Base-by-base conservation (phyloP, 495 filamentous ascomycete genomes). In the Penicillium malachiteum region DNA sequence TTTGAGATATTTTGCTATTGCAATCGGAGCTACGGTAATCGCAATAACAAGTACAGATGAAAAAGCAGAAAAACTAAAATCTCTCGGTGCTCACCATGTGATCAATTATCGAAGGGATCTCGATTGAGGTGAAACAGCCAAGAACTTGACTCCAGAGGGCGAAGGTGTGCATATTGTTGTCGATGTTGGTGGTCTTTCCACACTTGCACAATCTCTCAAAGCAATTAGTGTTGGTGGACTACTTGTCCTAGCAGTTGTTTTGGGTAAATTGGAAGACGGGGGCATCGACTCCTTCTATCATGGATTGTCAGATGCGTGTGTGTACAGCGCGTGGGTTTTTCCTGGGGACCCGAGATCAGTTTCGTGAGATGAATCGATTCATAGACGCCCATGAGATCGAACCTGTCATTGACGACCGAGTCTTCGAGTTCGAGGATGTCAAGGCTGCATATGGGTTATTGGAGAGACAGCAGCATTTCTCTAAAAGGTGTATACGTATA, bases 301-400 rank as follows among this genome's bases (percentile, higher is more conserved):
- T 26, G 41, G 3, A 18, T 43, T 21, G n/a, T 16, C 34, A 4
- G 30, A 12, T 32, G 85, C 91, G 0, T 70, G 90, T 12, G 82
- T 84, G 9, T 85, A 89, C 57, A 87, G 88, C 5, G 88, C 86
- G 88, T 1, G 87, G 87, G 35, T 87, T 90, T n/a, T 89, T 57
- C 83, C 78, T 14, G 43, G 38, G 26, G 16, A 43, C 41, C 5
- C 41, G 41, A 8, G 17, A 17, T 18, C 41, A 43, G 5, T 30
- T 30, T 39, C 14, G 8, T 11, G 21, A 37, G 32, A 39, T 37
- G 5, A 50, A 18, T 11, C 18, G 16, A 6, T 39, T 41, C 12
- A 42, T 51, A 31, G 13, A 9, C 13, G 6, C 10, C 5, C 13
- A 30, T 5, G 34, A 17, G 9, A 51, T 51, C 7, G 11, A n/a